Evolutionary conservation across 805 yeast species (phyloP).

Genomic region (Pichia kluyveri): DNA sequence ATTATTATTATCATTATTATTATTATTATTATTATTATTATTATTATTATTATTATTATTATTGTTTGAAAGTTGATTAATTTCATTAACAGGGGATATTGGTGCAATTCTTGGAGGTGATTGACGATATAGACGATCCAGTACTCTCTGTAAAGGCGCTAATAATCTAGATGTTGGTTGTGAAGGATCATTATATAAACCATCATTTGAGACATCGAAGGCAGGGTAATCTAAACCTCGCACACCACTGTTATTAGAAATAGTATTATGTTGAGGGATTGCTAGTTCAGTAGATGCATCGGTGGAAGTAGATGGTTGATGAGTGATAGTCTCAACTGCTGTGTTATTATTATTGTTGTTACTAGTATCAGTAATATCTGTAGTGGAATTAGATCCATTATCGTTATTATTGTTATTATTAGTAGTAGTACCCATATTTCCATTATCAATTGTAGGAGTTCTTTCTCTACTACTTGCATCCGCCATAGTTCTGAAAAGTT

Average conservation of each 20-base stretch:
- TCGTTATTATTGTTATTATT: too few species aligned
- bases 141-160: conserved; percentile 19
- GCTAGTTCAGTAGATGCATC: too few species aligned
- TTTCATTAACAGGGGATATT: not conserved
- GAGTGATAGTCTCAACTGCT: not conserved
- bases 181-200: conserved; percentile 20
- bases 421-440: not conserved
- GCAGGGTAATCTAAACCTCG: conserved; percentile 30
- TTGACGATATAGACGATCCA: conserved; percentile 8
- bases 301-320: too few species aligned
- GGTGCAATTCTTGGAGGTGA: not conserved
- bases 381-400: too few species aligned
- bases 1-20: not conserved
- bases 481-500: not conserved
- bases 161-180: conserved; percentile 17
- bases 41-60: not conserved
- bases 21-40: not conserved
- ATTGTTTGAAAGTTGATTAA: not conserved
- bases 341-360: not conserved
- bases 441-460: not conserved
- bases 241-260: conserved; percentile 8
- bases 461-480: too few species aligned
- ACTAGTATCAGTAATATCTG: not conserved
- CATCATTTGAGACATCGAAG: conserved; percentile 27
- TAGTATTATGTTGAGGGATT: too few species aligned